A percentile compares a stretch with the other conserved stretches of the same genome.
phyloP scores from a whole-genome alignment of 2,329 filamentous ascomycete species.

The Epichloe scottii region DNA sequence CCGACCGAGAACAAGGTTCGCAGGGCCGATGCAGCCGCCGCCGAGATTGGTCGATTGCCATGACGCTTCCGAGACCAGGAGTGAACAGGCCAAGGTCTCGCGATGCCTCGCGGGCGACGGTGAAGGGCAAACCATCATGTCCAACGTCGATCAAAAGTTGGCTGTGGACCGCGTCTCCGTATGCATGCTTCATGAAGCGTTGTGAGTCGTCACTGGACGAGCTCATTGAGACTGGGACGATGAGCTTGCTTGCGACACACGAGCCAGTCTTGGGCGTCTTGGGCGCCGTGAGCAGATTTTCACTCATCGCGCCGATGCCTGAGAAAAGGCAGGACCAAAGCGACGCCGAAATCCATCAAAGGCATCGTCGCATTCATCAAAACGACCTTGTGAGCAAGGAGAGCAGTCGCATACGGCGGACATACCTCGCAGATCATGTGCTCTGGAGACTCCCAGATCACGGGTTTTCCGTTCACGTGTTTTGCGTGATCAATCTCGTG shows the following conservation, averaged over 20 bases:
- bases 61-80: background rate
- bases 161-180: background rate
- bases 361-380: conserved; percentile 6
- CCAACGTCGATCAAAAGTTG: background rate
- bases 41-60: background rate
- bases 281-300: background rate
- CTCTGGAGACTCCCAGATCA: conserved; percentile 27
- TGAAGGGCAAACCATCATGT: background rate
- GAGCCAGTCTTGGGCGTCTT: background rate
- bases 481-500: conserved; percentile 35
- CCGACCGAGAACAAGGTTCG: background rate
- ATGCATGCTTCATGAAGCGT: background rate
- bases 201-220: conserved; percentile 4
- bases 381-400: conserved; percentile 8
- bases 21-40: background rate
- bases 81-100: background rate
- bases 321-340: background rate
- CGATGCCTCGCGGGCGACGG: background rate
- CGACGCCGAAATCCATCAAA: conserved; percentile 1
- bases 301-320: background rate
- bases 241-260: background rate
- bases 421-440: conserved; percentile 36
- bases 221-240: background rate
- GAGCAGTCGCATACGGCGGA: conserved; percentile 16
- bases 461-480: conserved; percentile 33